These are phyloP conservation scores for Passalora sequoiae DNA, from an alignment of 2,329 filamentous ascomycete species.

Conservation along the genomic window DNA sequence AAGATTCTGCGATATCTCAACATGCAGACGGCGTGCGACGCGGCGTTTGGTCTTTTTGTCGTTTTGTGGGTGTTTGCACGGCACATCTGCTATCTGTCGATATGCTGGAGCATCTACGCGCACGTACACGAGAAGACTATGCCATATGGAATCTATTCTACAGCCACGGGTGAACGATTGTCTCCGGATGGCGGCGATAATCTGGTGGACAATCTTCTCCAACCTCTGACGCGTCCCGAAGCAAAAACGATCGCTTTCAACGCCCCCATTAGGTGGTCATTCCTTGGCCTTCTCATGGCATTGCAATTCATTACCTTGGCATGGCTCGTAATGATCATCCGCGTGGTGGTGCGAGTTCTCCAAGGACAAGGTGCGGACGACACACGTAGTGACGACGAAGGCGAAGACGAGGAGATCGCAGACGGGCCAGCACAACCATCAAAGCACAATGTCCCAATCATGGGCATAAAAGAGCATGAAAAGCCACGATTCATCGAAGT, in stretches of 20 bases:
- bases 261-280: slow-evolving; percentile 65
- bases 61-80: slow-evolving; percentile 76
- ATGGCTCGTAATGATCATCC: slow-evolving; percentile 87
- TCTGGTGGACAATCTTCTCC: slow-evolving; percentile 57
- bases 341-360: slow-evolving; percentile 75
- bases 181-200: slow-evolving; percentile 45
- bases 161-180: slow-evolving; percentile 51
- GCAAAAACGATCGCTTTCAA: slow-evolving; percentile 74
- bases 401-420: slow-evolving; percentile 54
- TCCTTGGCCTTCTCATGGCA: slow-evolving; percentile 69
- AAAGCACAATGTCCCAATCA: slow-evolving; percentile 13
- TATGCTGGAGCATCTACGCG: slow-evolving; percentile 76
- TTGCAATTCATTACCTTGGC: slow-evolving; percentile 75
- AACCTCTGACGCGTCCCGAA: slow-evolving; percentile 66
- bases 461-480: slow-evolving; percentile 11
- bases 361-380: slow-evolving; percentile 76
- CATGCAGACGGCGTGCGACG: slow-evolving; percentile 70
- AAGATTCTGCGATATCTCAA: slow-evolving; percentile 92
- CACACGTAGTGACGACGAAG: slow-evolving; percentile 79
- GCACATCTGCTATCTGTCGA: slow-evolving; percentile 71
- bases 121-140: slow-evolving; percentile 58
- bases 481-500: slow-evolving; percentile 50
- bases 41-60: slow-evolving; percentile 80
- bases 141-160: slow-evolving; percentile 63
- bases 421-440: slow-evolving; percentile 22